These are phyloP conservation scores for Candida fluviatilis DNA, from an alignment of 805 yeast species.

Conservation along the genomic window DNA sequence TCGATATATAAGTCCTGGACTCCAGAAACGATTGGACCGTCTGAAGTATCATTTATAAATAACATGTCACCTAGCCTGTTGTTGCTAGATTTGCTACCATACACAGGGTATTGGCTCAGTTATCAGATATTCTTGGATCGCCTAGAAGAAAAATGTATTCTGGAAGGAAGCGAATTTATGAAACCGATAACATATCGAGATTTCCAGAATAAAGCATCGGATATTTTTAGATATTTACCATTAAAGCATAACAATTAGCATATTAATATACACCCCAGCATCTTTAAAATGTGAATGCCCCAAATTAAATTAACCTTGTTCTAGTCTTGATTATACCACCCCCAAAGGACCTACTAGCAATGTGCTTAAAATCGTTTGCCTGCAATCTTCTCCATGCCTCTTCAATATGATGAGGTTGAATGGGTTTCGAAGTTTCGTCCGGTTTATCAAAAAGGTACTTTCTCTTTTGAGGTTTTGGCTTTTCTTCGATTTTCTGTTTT, in stretches of 20 bases:
- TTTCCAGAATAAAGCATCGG: slow-evolving; percentile 18
- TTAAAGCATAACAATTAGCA: slow-evolving; percentile 1
- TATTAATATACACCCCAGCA: not conserved
- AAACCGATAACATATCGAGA: slow-evolving; percentile 33
- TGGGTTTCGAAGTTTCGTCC: slow-evolving; percentile 75
- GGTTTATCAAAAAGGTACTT: slow-evolving; percentile 82
- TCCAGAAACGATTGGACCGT: slow-evolving; percentile 24
- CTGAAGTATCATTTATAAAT: slow-evolving; percentile 30
- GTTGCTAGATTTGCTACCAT: slow-evolving; percentile 29
- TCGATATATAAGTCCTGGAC: slow-evolving; percentile 8
- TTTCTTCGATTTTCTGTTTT: slow-evolving; percentile 22
- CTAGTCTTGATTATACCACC: slow-evolving; percentile 60
- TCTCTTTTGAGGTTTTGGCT: slow-evolving; percentile 32
- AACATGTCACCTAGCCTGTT: slow-evolving; percentile 22
- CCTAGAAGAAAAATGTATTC: slow-evolving; percentile 15
- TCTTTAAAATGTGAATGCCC: too few species aligned
- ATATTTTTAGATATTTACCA: not conserved
- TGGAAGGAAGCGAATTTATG: slow-evolving; percentile 15
- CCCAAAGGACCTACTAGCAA: slow-evolving; percentile 64
- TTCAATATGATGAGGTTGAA: slow-evolving; percentile 73
- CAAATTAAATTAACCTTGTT: slow-evolving; percentile 46
- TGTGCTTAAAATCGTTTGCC: slow-evolving; percentile 48
- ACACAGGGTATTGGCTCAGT: slow-evolving; percentile 27
- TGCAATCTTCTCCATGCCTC: slow-evolving; percentile 89
- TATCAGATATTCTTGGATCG: slow-evolving; percentile 25